Percentiles rank a stretch among this genome's conserved stretches.
Evolutionary conservation across 192 early-diverging fungal genomes (phyloP).

Genomic region (Rhizophagus clarus): DNA sequence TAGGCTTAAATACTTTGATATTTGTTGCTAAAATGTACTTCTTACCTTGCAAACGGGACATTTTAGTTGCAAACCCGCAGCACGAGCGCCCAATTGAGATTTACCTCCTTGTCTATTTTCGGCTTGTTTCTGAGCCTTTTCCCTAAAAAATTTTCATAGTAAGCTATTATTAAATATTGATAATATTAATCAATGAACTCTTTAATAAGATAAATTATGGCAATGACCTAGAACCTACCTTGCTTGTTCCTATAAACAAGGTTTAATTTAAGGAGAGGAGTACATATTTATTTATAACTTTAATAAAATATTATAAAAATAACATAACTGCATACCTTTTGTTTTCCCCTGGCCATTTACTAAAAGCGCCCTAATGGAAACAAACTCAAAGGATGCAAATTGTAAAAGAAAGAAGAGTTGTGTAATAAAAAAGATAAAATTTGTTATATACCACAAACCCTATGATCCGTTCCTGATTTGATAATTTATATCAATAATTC

Average conservation of each 20-base stretch:
- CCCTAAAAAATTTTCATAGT: conserved; percentile 15
- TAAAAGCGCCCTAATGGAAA: background rate
- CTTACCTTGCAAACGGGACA: conserved; percentile 45
- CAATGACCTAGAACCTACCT: conserved; percentile 21
- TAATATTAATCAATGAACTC: background rate
- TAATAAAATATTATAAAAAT: background rate
- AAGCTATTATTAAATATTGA: background rate
- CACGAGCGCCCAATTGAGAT: conserved; percentile 37
- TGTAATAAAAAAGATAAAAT: too few species aligned
- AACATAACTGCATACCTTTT: conserved; percentile 34
- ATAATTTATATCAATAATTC: too few species aligned
- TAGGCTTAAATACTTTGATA: background rate
- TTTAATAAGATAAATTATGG: background rate
- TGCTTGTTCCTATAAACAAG: conserved; percentile 36
- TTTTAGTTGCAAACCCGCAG: conserved; percentile 36
- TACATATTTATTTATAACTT: background rate
- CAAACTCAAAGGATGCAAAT: background rate
- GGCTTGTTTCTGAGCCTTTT: conserved; percentile 42
- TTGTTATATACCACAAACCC: too few species aligned
- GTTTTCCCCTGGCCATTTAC: conserved; percentile 44
- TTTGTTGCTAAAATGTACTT: too few species aligned
- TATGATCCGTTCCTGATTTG: too few species aligned
- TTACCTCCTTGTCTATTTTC: conserved; percentile 41
- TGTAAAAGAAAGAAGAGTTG: background rate
- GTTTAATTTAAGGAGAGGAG: background rate